Percentiles rank a stretch among this genome's conserved stretches.
Evolutionary conservation across 306 rosid genomes (phyloP).

Genomic region (Cucurbita ficifolia): DNA sequence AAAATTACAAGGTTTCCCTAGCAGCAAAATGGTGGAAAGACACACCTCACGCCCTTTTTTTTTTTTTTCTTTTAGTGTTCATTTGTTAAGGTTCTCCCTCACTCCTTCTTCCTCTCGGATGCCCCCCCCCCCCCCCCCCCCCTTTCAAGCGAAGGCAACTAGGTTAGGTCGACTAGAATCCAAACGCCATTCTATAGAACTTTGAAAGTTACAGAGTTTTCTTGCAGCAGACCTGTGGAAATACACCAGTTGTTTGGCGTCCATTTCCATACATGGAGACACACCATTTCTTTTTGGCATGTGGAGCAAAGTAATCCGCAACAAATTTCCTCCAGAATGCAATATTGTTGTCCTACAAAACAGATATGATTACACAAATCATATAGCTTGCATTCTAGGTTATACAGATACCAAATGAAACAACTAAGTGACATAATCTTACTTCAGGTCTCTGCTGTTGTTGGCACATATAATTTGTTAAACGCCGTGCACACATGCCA

Average conservation of each 20-base stretch:
- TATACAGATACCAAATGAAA: background rate
- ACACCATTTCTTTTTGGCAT: constrained; percentile 98
- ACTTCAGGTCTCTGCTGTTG: constrained; percentile 92
- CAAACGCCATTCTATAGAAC: background rate
- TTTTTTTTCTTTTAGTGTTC: background rate
- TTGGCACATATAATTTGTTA: constrained; percentile 80
- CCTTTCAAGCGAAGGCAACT: background rate
- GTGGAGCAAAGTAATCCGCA: constrained; percentile 75
- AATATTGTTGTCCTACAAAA: constrained; percentile 67
- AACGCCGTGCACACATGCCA: constrained; percentile 88
- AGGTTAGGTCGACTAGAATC: constrained; percentile 5
- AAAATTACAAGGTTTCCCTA: background rate
- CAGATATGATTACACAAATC: constrained; percentile 1
- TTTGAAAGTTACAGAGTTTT: background rate
- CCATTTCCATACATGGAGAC: constrained; percentile 95
- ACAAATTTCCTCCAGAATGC: constrained; percentile 98
- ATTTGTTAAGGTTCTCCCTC: background rate
- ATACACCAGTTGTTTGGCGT: constrained; percentile 88
- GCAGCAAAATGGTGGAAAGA: constrained; percentile 63
- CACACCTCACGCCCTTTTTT: constrained; percentile 8
- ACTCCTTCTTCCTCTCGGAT: too few species aligned
- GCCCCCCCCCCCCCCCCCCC: background rate
- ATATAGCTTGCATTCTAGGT: background rate
- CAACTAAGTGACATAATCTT: constrained; percentile 11
- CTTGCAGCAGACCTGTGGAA: constrained; percentile 65